A percentile compares a stretch with the other conserved stretches of the same genome.
Conservation (phyloP, 169 alveolate genomes). For the Eimeria tenella region DNA sequence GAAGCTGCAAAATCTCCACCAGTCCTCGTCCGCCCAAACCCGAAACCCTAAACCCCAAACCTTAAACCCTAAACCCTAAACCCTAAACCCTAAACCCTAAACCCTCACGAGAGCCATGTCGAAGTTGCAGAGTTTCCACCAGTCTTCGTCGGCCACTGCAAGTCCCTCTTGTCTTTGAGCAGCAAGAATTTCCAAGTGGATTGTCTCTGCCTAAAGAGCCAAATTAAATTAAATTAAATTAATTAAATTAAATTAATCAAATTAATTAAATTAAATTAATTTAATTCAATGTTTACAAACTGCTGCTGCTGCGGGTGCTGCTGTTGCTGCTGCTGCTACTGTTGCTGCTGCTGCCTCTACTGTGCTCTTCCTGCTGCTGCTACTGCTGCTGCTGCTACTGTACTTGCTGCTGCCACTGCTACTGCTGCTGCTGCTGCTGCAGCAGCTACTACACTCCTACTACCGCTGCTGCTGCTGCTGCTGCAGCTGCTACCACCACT, state of each 20-base stretch:
- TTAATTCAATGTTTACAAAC: too few species aligned
- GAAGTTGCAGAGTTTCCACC: slow-evolving; percentile 74
- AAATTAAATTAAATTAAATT: background rate
- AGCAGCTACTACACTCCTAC: background rate
- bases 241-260: background rate
- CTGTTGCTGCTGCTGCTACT: background rate
- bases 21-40: slow-evolving; percentile 58
- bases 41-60: background rate
- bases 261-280: too few species aligned
- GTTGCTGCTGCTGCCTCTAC: too few species aligned
- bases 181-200: slow-evolving; percentile 23
- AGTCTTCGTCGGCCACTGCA: slow-evolving; percentile 58
- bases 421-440: background rate
- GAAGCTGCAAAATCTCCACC: slow-evolving; percentile 71
- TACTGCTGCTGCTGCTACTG: too few species aligned
- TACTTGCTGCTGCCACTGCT: background rate
- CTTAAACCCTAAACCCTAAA: too few species aligned
- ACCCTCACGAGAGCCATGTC: slow-evolving; percentile 37
- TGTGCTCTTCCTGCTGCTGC: too few species aligned
- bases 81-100: background rate
- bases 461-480: background rate
- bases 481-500: background rate
- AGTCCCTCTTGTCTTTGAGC: slow-evolving; percentile 51
- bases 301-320: too few species aligned
- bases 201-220: slow-evolving; percentile 23